Evolutionary conservation across 2,329 filamentous ascomycete species (phyloP), one percentile per base, ranked within the genome.

Genomic region (Blumeria hordei): DNA sequence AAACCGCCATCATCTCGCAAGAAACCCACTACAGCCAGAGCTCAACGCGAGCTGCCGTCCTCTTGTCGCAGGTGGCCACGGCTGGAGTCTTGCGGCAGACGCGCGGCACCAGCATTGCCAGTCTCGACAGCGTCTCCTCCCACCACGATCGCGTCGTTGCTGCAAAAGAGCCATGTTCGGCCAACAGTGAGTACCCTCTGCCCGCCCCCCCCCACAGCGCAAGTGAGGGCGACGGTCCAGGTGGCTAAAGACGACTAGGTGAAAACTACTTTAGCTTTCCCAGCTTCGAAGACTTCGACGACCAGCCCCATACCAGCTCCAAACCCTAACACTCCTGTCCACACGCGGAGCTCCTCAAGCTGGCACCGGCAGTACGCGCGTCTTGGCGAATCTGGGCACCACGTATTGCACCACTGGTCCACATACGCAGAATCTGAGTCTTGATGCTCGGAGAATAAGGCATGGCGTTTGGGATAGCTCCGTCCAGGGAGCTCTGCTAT

Each of bases 181-280:
- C 32, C 8, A 14, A 50, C 32, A 50, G 47, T 50, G 47, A 50
- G 47, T 50, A 33, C 34, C 10, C 39, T 9, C 39, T 43, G 6
- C 6, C 14, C 14, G 18, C 34, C n/a, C 8, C n/a, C n/a, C n/a
- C n/a, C n/a, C n/a, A n/a, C n/a, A n/a, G n/a, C n/a, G 16, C 9
- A 50, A 18, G 18, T 28, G n/a, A 33, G 34, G 9, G 11, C 55
- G 37, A 54, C 21, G 21, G 21, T 28, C 21, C 21, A 28, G 21
- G 2, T 44, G 28, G 36, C 39, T 16, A 43, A 43, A n/a, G 11
- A 44, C 21, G 16, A 58, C 49, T 43, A 62, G 60, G 69, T 62
- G 74, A 71, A 55, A 75, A 77, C 58, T 85, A 85, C 67, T 80
- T 83, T 63, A 84, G 81, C 69, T 85, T 85, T 64, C 81, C 81